phyloP scores from a whole-genome alignment of 805 yeast species.

The Wickerhamiella australiensis region DNA sequence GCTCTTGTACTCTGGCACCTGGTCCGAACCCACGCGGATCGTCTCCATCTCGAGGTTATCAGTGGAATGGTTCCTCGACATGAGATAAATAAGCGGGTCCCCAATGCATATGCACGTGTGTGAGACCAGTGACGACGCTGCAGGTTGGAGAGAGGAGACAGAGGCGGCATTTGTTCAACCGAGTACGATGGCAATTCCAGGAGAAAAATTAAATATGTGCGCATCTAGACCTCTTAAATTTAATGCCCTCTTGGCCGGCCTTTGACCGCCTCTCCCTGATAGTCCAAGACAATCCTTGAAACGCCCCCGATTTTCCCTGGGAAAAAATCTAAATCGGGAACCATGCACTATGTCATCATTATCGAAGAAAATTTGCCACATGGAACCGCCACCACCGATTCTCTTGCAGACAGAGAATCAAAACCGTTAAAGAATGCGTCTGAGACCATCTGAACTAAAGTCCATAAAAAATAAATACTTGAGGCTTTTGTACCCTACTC shows the following conservation, averaged over 20 bases:
- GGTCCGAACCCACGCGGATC: not conserved
- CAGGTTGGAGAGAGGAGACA: too few species aligned
- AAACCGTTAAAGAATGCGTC: not conserved
- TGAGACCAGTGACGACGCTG: not conserved
- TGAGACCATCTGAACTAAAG: not conserved
- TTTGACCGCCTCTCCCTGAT: not conserved
- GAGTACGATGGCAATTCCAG: too few species aligned
- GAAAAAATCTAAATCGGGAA: not conserved
- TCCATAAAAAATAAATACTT: slow-evolving; percentile 4
- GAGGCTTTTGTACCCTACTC: slow-evolving; percentile 3
- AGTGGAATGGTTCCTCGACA: not conserved
- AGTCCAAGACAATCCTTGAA: too few species aligned
- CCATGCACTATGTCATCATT: too few species aligned
- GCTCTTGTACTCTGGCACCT: not conserved
- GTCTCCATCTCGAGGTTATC: slow-evolving; percentile 3
- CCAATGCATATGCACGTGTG: not conserved
- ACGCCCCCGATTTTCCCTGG: too few species aligned
- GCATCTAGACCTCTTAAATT: too few species aligned
- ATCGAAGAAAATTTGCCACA: too few species aligned
- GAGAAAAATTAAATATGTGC: too few species aligned
- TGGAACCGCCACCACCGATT: too few species aligned
- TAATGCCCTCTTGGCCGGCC: not conserved
- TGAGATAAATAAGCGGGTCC: not conserved
- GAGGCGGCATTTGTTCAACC: too few species aligned
- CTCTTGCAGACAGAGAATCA: too few species aligned